Evolutionary conservation across 2,329 filamentous ascomycete genomes (phyloP).

Genomic region (Talaromyces sp.): DNA sequence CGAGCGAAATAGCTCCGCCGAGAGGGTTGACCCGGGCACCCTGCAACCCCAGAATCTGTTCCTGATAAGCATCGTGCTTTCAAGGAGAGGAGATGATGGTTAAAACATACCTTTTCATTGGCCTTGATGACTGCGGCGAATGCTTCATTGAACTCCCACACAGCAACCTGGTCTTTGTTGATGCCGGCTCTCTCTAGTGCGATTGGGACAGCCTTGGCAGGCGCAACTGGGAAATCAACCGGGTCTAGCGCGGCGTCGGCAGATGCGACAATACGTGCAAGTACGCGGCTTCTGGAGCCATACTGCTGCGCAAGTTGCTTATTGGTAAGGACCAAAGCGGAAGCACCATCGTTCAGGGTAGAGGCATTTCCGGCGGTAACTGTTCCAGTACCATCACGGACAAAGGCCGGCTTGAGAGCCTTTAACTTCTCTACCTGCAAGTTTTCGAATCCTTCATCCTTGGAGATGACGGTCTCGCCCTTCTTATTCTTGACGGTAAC

Average conservation of each 20-base stretch:
- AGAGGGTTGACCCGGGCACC: constrained; percentile 78
- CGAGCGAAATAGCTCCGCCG: constrained; percentile 86
- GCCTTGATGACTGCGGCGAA: constrained; percentile 95
- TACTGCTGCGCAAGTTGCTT: constrained; percentile 76
- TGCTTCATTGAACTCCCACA: constrained; percentile 99
- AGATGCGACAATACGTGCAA: constrained; percentile 80
- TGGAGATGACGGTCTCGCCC: constrained; percentile 71
- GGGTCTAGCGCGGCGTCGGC: constrained; percentile 88
- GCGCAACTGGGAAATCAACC: constrained; percentile 91
- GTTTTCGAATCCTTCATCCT: constrained; percentile 86
- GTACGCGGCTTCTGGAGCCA: constrained; percentile 69
- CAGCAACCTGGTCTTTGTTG: constrained; percentile 80
- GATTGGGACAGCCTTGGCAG: constrained; percentile 85
- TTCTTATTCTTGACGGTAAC: constrained; percentile 83
- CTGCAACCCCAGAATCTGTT: constrained; percentile 70
- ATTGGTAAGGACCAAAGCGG: constrained; percentile 79
- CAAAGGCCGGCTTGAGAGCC: constrained; percentile 85
- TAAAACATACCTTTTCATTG: constrained; percentile 68
- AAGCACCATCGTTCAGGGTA: constrained; percentile 91
- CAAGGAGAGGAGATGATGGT: constrained; percentile 1
- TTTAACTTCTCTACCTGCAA: constrained; percentile 82
- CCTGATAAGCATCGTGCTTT: background rate
- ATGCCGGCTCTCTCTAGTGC: constrained; percentile 86
- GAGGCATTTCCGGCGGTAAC: constrained; percentile 94
- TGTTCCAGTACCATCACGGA: constrained; percentile 77